Evolutionary conservation across 2,329 filamentous ascomycete genomes (phyloP).

Genomic region (Metarhizium rileyi): DNA sequence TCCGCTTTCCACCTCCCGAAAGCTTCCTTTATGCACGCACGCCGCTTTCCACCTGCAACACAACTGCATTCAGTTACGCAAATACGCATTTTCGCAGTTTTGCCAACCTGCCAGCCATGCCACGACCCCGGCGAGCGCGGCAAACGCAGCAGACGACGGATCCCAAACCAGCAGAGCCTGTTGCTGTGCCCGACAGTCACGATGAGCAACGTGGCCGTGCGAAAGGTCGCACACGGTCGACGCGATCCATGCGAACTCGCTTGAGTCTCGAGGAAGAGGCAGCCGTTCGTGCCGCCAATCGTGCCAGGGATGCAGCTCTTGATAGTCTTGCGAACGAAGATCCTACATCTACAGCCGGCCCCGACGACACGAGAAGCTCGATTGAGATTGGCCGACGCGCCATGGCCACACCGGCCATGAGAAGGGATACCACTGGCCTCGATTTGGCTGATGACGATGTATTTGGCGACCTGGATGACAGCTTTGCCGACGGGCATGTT

Average conservation of each 20-base stretch:
- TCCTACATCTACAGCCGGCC: slow-evolving; percentile 18
- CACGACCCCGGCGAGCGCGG: slow-evolving; percentile 10
- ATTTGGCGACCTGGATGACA: slow-evolving; percentile 35
- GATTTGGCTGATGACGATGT: slow-evolving; percentile 38
- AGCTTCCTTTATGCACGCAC: too few relatives aligned
- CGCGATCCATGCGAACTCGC: slow-evolving; percentile 8
- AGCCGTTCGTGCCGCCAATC: slow-evolving; percentile 16
- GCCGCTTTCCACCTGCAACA: too few relatives aligned
- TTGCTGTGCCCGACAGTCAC: slow-evolving; percentile 3
- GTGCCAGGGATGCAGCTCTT: slow-evolving; percentile 27
- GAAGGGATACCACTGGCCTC: slow-evolving; percentile 35
- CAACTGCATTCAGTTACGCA: too few relatives aligned
- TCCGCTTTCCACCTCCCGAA: too few relatives aligned
- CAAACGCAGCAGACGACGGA: slow-evolving; percentile 3
- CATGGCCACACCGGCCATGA: slow-evolving; percentile 22
- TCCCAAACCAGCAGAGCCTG: neutral
- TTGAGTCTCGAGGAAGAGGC: slow-evolving; percentile 16
- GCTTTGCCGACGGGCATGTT: slow-evolving; percentile 30
- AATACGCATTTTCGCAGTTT: too few relatives aligned
- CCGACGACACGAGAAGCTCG: slow-evolving; percentile 21
- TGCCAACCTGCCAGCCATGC: slow-evolving; percentile 5
- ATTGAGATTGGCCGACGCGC: slow-evolving; percentile 29
- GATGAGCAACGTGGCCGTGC: slow-evolving; percentile 17
- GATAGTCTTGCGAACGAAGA: slow-evolving; percentile 25
- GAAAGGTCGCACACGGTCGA: slow-evolving; percentile 13